Percentiles rank a stretch among this genome's conserved stretches.
Evolutionary conservation across 495 filamentous ascomycete species (phyloP).

Genomic region (Penicillium goetzii): DNA sequence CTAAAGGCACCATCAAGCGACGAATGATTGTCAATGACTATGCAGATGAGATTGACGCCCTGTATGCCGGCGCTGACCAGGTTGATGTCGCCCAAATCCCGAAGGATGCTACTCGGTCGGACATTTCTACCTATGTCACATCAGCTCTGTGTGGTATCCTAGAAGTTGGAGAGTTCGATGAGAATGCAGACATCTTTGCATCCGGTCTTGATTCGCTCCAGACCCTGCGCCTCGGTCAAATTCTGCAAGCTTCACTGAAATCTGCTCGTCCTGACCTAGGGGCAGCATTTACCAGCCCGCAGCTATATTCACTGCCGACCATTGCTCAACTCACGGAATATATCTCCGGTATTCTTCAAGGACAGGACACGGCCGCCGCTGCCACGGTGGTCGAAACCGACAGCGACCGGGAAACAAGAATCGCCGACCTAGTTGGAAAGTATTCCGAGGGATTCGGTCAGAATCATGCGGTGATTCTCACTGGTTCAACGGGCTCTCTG

Average conservation of each 20-base stretch:
- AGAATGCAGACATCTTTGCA: conserved; percentile 21
- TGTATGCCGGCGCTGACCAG: conserved; percentile 37
- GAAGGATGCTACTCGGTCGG: conserved; percentile 7
- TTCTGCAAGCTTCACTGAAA: conserved; percentile 15
- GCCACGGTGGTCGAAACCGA: conserved; percentile 9
- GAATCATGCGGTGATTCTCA: conserved; percentile 44
- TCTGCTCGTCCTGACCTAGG: conserved; percentile 10
- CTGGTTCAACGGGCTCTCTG: conserved; percentile 59
- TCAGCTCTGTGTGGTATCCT: conserved; percentile 9
- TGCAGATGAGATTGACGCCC: conserved; percentile 50
- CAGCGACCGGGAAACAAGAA: conserved; percentile 12
- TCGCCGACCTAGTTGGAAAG: conserved; percentile 16
- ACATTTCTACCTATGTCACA: conserved; percentile 8
- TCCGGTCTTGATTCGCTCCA: conserved; percentile 25
- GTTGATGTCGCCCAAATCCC: conserved; percentile 11
- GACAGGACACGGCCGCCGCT: neutral
- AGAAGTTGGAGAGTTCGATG: neutral
- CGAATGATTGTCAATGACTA: conserved; percentile 50
- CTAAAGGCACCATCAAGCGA: conserved; percentile 58
- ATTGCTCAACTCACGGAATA: conserved; percentile 17
- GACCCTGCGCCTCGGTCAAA: conserved; percentile 16
- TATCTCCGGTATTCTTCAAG: conserved; percentile 17
- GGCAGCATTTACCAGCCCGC: conserved; percentile 9
- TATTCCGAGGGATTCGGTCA: conserved; percentile 18
- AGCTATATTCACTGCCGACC: conserved; percentile 25